These are phyloP conservation scores for Pichia occidentalis DNA, from an alignment of 805 yeast species.

Conservation along the genomic window DNA sequence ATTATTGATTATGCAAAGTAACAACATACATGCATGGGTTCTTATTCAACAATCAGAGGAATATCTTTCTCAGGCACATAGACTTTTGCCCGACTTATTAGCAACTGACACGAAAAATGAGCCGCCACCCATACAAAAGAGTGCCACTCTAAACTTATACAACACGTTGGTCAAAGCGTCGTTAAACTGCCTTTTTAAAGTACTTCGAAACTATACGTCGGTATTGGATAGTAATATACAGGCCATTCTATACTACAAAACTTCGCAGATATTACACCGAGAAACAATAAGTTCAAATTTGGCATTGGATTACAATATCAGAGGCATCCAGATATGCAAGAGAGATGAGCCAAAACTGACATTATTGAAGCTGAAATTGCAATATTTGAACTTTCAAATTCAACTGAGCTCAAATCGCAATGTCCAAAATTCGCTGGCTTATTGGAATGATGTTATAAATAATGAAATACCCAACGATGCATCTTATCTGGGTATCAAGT, in stretches of 20 bases:
- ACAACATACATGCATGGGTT: no score
- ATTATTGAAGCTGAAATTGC: constrained; percentile 27
- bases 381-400: constrained; percentile 34
- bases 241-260: constrained; percentile 29
- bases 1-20: no score
- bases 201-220: constrained; percentile 27
- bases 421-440: constrained; percentile 25
- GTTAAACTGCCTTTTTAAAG: constrained; percentile 32
- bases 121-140: background rate
- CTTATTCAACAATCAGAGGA: no score
- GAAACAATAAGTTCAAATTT: constrained; percentile 37
- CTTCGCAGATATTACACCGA: constrained; percentile 32
- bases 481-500: constrained; percentile 13
- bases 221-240: constrained; percentile 29
- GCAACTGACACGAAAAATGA: background rate
- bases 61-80: no score
- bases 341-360: constrained; percentile 21
- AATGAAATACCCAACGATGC: constrained; percentile 14
- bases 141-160: constrained; percentile 22
- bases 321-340: constrained; percentile 24
- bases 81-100: no score
- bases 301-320: constrained; percentile 34
- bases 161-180: constrained; percentile 31
- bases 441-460: constrained; percentile 25
- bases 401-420: constrained; percentile 22